A percentile compares a stretch with the other conserved stretches of the same genome.
These are phyloP conservation scores for Parmelia sp. DNA, from an alignment of 495 filamentous ascomycete genomes.

Conservation along the genomic window DNA sequence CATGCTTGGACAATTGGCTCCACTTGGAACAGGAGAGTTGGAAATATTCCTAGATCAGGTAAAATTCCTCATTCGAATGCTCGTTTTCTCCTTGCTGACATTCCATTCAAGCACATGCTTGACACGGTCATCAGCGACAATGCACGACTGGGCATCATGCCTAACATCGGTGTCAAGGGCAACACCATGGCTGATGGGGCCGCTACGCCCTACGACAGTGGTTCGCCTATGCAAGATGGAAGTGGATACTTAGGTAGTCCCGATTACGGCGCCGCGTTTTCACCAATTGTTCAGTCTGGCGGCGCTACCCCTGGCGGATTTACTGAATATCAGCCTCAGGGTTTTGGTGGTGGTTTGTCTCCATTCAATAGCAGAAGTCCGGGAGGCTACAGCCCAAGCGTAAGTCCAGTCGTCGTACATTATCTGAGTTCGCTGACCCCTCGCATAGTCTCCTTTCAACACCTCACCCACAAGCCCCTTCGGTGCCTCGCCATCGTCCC, in stretches of 20 bases:
- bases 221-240: slow-evolving; percentile 73
- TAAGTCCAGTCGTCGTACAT: neutral
- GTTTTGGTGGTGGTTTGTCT: slow-evolving; percentile 56
- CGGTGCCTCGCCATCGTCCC: slow-evolving; percentile 65
- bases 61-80: neutral
- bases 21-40: slow-evolving; percentile 91
- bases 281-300: slow-evolving; percentile 72
- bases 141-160: slow-evolving; percentile 70
- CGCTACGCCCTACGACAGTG: slow-evolving; percentile 89
- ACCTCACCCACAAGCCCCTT: slow-evolving; percentile 71
- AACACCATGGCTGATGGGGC: slow-evolving; percentile 67
- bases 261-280: slow-evolving; percentile 77
- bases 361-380: slow-evolving; percentile 66
- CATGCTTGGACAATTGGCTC: slow-evolving; percentile 95
- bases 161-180: slow-evolving; percentile 66
- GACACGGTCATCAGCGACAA: slow-evolving; percentile 91
- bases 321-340: slow-evolving; percentile 49
- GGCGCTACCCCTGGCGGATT: slow-evolving; percentile 74
- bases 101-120: slow-evolving; percentile 56
- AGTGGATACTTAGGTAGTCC: slow-evolving; percentile 68
- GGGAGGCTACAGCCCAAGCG: slow-evolving; percentile 60
- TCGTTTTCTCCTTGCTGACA: neutral
- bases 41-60: slow-evolving; percentile 81
- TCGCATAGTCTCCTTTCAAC: slow-evolving; percentile 41
- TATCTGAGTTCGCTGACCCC: neutral